Evolutionary conservation across 108 stramenopile species (phyloP).

Genomic region (Conticribra weissflogii): DNA sequence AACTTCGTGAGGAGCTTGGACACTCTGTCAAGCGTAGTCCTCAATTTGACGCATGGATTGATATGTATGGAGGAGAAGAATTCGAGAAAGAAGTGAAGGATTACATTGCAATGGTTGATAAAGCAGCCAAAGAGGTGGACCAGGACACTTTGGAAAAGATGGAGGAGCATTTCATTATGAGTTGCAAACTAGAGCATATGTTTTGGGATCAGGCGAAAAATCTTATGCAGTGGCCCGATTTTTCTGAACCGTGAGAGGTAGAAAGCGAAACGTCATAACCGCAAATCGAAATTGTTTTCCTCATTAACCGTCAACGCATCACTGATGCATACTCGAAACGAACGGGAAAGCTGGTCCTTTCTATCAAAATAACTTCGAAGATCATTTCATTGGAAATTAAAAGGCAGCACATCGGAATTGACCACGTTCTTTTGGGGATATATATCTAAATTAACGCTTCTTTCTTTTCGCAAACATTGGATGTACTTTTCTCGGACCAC

Average conservation of each 20-base stretch:
- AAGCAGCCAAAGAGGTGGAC: conserved; percentile 36
- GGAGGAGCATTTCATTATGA: conserved; percentile 77
- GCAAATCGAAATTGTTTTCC: no score
- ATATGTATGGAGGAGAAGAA: conserved; percentile 86
- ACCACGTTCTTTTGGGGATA: no score
- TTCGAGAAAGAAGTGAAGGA: conserved; percentile 79
- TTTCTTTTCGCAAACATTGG: conserved; percentile 83
- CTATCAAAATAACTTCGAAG: no score
- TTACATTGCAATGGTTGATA: conserved; percentile 79
- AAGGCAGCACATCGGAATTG: no score
- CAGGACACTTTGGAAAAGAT: conserved; percentile 60
- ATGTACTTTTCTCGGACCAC: conserved; percentile 68
- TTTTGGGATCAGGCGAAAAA: conserved; percentile 84
- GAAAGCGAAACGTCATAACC: no score
- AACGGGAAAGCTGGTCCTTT: no score
- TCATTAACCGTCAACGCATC: no score
- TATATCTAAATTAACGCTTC: no score
- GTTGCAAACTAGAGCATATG: conserved; percentile 89
- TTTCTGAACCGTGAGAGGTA: not conserved
- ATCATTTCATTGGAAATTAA: no score
- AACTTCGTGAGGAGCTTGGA: conserved; percentile 69
- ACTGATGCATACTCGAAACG: no score
- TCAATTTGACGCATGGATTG: conserved; percentile 90
- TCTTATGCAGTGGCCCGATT: conserved; percentile 66
- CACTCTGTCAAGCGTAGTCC: conserved; percentile 58